These are phyloP conservation scores for Abrus precatorius DNA, from an alignment of 306 rosid species.

Conservation along the genomic window DNA sequence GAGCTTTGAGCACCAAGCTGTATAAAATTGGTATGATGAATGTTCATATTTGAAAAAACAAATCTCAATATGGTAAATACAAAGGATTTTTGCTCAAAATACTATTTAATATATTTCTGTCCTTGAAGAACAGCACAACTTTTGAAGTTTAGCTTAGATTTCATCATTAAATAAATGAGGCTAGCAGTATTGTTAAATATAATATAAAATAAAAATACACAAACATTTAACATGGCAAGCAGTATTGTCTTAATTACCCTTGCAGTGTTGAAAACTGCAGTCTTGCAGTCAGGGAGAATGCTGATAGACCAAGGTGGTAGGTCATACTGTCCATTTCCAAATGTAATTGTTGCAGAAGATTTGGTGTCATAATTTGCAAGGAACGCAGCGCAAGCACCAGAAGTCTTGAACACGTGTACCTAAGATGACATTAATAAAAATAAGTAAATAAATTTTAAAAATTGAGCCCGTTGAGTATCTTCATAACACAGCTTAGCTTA, in stretches of 20 bases:
- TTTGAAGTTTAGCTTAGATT: background rate
- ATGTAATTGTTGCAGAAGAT: slow-evolving; percentile 62
- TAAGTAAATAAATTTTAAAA: slow-evolving; percentile 29
- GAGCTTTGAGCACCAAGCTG: slow-evolving; percentile 71
- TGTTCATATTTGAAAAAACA: background rate
- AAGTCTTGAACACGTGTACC: slow-evolving; percentile 79
- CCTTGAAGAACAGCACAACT: slow-evolving; percentile 16
- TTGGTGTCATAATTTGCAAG: slow-evolving; percentile 79
- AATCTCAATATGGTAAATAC: background rate
- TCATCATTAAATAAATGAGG: background rate
- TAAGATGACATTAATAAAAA: slow-evolving; percentile 42
- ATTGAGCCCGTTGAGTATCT: slow-evolving; percentile 31
- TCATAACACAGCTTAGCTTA: slow-evolving; percentile 22
- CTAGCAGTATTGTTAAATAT: background rate
- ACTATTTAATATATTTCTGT: background rate
- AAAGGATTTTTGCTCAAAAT: slow-evolving; percentile 6
- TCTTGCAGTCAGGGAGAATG: slow-evolving; percentile 95
- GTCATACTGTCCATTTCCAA: slow-evolving; percentile 71
- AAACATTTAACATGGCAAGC: background rate
- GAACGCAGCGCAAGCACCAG: slow-evolving; percentile 82
- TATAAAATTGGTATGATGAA: slow-evolving; percentile 43
- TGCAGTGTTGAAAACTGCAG: slow-evolving; percentile 86
- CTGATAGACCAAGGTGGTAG: slow-evolving; percentile 95
- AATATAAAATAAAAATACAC: background rate
- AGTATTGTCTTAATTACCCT: slow-evolving; percentile 65